Percentiles rank a stretch among this genome's conserved stretches.
Evolutionary conservation across 768 basidiomycete species (phyloP).

Genomic region (Dioszegia crocea): DNA sequence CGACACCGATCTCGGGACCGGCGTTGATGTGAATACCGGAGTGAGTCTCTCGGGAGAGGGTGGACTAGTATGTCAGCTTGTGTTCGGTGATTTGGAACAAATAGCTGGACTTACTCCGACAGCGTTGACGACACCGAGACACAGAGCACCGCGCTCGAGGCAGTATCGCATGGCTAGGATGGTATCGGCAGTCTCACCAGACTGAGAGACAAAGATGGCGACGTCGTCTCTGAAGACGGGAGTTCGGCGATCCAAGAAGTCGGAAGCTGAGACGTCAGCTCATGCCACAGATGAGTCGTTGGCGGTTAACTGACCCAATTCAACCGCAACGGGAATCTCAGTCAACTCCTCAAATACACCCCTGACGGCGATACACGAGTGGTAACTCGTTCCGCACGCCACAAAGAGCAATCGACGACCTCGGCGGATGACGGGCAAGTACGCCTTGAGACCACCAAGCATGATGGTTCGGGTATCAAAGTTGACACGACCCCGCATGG

Average conservation of each 20-base stretch:
- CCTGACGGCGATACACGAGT: slow-evolving; percentile 77
- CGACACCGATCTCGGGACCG: slow-evolving; percentile 91
- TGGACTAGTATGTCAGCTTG: slow-evolving; percentile 55
- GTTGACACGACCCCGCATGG: slow-evolving; percentile 99
- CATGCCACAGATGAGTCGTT: not conserved
- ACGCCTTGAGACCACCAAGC: slow-evolving; percentile 89
- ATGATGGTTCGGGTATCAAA: slow-evolving; percentile 88
- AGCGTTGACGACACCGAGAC: slow-evolving; percentile 96
- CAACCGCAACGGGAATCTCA: slow-evolving; percentile 95
- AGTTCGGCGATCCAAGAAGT: slow-evolving; percentile 97
- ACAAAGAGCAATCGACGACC: slow-evolving; percentile 91
- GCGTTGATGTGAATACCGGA: slow-evolving; percentile 99
- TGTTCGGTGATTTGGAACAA: not conserved
- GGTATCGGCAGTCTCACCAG: slow-evolving; percentile 97
- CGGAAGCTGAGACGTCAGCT: slow-evolving; percentile 59
- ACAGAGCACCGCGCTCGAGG: slow-evolving; percentile 90
- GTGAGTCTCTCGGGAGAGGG: slow-evolving; percentile 95
- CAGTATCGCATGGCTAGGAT: slow-evolving; percentile 95
- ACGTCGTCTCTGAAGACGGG: slow-evolving; percentile 99
- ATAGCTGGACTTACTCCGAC: slow-evolving; percentile 59
- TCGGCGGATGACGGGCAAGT: slow-evolving; percentile 91
- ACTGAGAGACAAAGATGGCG: slow-evolving; percentile 92
- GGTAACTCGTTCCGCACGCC: slow-evolving; percentile 98
- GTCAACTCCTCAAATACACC: slow-evolving; percentile 98
- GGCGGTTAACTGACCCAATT: slow-evolving; percentile 54